Evolutionary conservation across 129 eudicot genomes (phyloP).

Genomic region (Apium graveolens): DNA sequence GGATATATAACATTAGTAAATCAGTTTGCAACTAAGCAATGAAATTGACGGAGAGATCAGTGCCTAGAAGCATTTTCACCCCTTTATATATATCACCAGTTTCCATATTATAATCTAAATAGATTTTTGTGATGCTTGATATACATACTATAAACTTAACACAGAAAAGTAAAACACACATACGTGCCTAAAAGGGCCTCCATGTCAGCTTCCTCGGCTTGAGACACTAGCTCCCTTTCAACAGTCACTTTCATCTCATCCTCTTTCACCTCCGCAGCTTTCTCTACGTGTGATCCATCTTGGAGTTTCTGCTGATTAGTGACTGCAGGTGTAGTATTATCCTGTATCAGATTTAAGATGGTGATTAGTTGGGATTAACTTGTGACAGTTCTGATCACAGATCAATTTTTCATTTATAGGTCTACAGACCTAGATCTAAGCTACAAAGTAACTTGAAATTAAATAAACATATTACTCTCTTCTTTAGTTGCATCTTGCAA

Average conservation of each 20-base stretch:
- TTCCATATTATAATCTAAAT: neutral
- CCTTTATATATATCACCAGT: neutral
- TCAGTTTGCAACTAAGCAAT: neutral
- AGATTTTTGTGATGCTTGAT: neutral
- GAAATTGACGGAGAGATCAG: neutral
- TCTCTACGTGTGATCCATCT: constrained; percentile 46
- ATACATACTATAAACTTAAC: neutral
- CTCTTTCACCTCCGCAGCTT: constrained; percentile 38
- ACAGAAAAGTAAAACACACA: constrained; percentile 27
- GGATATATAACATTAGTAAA: neutral
- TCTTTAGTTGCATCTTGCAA: neutral
- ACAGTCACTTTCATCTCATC: constrained; percentile 74
- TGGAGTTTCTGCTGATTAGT: constrained; percentile 43
- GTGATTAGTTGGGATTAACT: neutral
- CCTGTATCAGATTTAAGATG: constrained; percentile 32
- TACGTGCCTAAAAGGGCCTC: constrained; percentile 99
- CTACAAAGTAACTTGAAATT: neutral
- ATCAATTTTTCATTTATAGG: neutral
- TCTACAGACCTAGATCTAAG: neutral
- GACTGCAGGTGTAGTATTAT: constrained; percentile 65
- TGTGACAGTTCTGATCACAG: neutral
- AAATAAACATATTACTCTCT: neutral
- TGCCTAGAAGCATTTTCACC: neutral
- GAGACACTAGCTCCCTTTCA: constrained; percentile 95
- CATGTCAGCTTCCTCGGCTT: constrained; percentile 99